These are phyloP conservation scores for Crithidia sp. DNA, from an alignment of 208 protist genomes.

Conservation along the genomic window DNA sequence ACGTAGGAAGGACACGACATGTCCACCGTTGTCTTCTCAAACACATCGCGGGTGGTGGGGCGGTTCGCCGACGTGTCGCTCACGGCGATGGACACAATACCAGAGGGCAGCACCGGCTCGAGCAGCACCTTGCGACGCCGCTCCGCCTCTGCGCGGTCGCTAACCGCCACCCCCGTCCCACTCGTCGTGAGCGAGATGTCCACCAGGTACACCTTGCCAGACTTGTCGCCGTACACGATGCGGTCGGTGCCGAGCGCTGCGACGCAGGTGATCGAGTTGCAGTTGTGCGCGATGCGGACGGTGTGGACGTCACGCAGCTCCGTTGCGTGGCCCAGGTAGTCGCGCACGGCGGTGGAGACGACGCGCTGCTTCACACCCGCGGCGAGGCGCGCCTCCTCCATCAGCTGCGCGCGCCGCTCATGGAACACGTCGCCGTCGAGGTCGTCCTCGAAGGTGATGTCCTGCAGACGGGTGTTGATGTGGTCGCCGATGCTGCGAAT, in stretches of 20 bases:
- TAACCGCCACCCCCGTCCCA: constrained; percentile 11
- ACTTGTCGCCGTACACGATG: constrained; percentile 87
- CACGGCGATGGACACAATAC: constrained; percentile 77
- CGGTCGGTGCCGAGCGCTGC: constrained; percentile 63
- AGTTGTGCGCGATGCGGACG: constrained; percentile 81
- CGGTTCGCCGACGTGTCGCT: constrained; percentile 76
- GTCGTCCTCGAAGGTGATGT: constrained; percentile 77
- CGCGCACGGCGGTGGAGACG: constrained; percentile 47
- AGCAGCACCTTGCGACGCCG: constrained; percentile 61
- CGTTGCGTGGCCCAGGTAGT: constrained; percentile 38
- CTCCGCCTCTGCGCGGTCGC: constrained; percentile 21
- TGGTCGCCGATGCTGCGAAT: constrained; percentile 79
- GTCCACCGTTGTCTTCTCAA: constrained; percentile 86
- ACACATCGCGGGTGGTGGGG: constrained; percentile 67
- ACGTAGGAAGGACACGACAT: constrained; percentile 81
- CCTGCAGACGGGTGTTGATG: constrained; percentile 84
- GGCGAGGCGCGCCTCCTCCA: constrained; percentile 82
- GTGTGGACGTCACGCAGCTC: constrained; percentile 29
- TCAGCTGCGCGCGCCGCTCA: constrained; percentile 64
- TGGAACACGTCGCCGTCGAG: constrained; percentile 79
- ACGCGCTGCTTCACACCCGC: constrained; percentile 77
- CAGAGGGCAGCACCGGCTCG: constrained; percentile 58
- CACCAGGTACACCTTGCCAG: constrained; percentile 76
- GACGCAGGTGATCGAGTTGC: constrained; percentile 86
- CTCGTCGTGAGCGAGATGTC: constrained; percentile 41